A percentile compares a stretch with the other conserved stretches of the same genome.
phyloP scores from a whole-genome alignment of 306 rosid species.

The Rosa rugosa region DNA sequence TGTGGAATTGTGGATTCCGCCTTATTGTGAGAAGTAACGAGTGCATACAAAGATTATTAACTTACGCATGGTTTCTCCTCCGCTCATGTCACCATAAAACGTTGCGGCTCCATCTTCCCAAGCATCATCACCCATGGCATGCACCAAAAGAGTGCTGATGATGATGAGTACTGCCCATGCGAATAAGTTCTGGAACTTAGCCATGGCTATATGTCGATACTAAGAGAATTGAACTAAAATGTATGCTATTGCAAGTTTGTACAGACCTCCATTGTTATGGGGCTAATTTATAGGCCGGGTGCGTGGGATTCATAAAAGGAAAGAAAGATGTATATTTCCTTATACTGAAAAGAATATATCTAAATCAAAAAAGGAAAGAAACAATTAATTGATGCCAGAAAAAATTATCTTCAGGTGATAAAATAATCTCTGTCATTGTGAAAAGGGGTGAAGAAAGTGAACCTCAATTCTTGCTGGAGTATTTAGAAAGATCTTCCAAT shows the following conservation, averaged over 20 bases:
- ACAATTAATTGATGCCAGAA: too few relatives aligned
- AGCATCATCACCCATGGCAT: background rate
- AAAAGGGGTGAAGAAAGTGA: background rate
- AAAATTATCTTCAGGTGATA: too few relatives aligned
- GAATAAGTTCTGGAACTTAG: conserved; percentile 18
- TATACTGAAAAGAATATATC: too few relatives aligned
- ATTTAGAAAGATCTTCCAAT: background rate
- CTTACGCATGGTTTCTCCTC: conserved; percentile 81
- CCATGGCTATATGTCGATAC: conserved; percentile 20
- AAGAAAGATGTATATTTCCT: background rate
- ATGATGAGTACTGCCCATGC: conserved; percentile 15
- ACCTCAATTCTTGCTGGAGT: background rate
- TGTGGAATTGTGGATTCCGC: too few relatives aligned
- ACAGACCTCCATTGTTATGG: background rate
- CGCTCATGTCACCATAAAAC: conserved; percentile 60
- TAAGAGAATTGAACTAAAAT: background rate
- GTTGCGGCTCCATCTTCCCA: conserved; percentile 74
- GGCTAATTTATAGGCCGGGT: background rate
- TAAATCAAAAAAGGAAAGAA: background rate
- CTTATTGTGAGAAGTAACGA: too few relatives aligned
- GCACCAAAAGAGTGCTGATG: conserved; percentile 9
- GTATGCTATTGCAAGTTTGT: background rate
- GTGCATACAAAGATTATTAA: background rate
- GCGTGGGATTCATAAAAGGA: background rate
- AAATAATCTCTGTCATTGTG: too few relatives aligned